Conservation (phyloP, 208 protist genomes). For the Crithidia fasciculata region DNA sequence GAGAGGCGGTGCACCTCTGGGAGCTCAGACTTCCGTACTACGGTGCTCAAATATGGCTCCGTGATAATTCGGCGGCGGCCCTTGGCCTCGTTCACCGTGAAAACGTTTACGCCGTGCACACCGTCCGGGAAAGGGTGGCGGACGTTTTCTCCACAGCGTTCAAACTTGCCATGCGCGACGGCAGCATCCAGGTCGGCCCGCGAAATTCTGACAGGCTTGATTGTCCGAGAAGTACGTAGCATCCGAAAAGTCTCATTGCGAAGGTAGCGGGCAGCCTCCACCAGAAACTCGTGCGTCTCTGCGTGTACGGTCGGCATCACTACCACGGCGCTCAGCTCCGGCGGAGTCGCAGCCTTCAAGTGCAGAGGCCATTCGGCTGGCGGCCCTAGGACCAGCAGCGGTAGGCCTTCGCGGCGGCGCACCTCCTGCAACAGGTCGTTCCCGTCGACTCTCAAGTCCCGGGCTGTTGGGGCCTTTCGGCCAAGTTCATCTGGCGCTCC, state of each 20-base stretch:
- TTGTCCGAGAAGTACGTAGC: conserved; percentile 1
- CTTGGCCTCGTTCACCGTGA: conserved; percentile 30
- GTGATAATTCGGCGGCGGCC: conserved; percentile 33
- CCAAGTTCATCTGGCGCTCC: conserved; percentile 6
- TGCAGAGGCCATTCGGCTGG: not conserved
- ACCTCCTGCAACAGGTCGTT: conserved; percentile 5
- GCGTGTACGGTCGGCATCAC: not conserved
- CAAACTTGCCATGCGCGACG: not conserved
- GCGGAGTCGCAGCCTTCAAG: conserved; percentile 11
- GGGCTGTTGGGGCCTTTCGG: not conserved
- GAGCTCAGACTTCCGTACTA: conserved; percentile 27
- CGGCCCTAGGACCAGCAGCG: not conserved
- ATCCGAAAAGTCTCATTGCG: not conserved
- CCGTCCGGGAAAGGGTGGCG: conserved; percentile 2
- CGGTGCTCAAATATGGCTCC: conserved; percentile 35
- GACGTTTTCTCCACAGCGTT: conserved; percentile 10
- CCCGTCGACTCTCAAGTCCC: not conserved
- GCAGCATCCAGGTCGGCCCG: not conserved
- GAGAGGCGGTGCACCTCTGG: conserved; percentile 18
- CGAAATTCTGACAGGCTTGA: not conserved
- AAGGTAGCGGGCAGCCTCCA: not conserved
- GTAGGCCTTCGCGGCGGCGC: not conserved
- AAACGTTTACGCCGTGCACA: conserved; percentile 24
- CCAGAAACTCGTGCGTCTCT: not conserved
- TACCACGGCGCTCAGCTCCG: not conserved